Conservation (phyloP, 352 stramenopile genomes). For the Phytophthora pini region DNA sequence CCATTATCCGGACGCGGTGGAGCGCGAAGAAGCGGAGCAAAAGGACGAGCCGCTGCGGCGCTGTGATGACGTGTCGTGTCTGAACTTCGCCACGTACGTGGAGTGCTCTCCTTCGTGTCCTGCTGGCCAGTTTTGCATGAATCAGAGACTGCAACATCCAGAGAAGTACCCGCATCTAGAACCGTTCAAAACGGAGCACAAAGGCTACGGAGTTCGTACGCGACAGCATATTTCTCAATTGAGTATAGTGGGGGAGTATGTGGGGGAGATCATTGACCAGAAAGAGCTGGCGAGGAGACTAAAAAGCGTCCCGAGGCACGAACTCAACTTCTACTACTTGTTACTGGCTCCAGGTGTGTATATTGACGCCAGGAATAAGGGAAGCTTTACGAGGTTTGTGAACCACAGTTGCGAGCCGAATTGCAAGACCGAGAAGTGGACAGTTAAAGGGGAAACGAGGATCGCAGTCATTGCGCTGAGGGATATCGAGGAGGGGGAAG, state of each 20-base stretch:
- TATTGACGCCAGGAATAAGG: conserved; percentile 90
- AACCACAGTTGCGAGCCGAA: conserved; percentile 97
- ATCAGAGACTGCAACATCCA: conserved; percentile 81
- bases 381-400: conserved; percentile 96
- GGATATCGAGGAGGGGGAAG: conserved; percentile 89
- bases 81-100: conserved; percentile 91
- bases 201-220: conserved; percentile 88
- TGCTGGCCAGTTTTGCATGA: conserved; percentile 58
- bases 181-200: conserved; percentile 81
- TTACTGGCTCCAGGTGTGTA: conserved; percentile 83
- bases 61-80: conserved; percentile 86
- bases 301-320: conserved; percentile 65
- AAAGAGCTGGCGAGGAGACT: conserved; percentile 74
- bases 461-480: conserved; percentile 94
- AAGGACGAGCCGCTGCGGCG: conserved; percentile 30
- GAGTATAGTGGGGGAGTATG: conserved; percentile 90
- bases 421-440: conserved; percentile 96
- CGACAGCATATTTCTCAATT: conserved; percentile 63
- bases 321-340: conserved; percentile 91
- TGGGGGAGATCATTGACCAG: conserved; percentile 93
- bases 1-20: conserved; percentile 45
- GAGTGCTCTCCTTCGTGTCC: conserved; percentile 69
- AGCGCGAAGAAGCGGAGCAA: conserved; percentile 38
- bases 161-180: conserved; percentile 71
- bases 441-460: conserved; percentile 89